A percentile compares a stretch with the other conserved stretches of the same genome.
These are phyloP conservation scores for Gossypium laxum DNA, from an alignment of 441 rosid genomes.

Conservation along the genomic window DNA sequence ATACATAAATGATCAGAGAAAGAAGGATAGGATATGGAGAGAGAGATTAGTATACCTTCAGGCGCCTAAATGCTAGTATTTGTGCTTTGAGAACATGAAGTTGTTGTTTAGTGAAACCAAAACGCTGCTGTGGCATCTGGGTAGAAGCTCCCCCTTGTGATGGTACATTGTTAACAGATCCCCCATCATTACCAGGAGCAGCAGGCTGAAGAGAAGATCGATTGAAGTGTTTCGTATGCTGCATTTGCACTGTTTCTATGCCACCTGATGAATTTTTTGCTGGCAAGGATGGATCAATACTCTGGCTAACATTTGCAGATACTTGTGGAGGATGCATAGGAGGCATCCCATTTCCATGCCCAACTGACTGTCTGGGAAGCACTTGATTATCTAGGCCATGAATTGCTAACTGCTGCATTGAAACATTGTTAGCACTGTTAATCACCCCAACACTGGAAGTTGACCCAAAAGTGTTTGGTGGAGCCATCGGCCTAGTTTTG, in stretches of 20 bases:
- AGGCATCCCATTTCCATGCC: slow-evolving; percentile 59
- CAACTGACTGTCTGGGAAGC: slow-evolving; percentile 45
- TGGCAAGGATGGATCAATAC: slow-evolving; percentile 45
- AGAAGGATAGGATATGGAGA: slow-evolving; percentile 10
- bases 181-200: slow-evolving; percentile 40
- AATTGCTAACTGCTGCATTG: slow-evolving; percentile 49
- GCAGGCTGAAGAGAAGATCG: slow-evolving; percentile 48
- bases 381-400: slow-evolving; percentile 62
- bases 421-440: slow-evolving; percentile 33
- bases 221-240: slow-evolving; percentile 54
- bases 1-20: not conserved
- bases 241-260: slow-evolving; percentile 54
- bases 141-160: slow-evolving; percentile 46
- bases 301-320: slow-evolving; percentile 41
- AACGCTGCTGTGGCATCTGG: slow-evolving; percentile 45
- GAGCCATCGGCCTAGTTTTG: slow-evolving; percentile 46
- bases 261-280: slow-evolving; percentile 37
- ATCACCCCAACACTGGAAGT: slow-evolving; percentile 45
- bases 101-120: slow-evolving; percentile 85
- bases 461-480: slow-evolving; percentile 43
- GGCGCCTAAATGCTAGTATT: slow-evolving; percentile 87
- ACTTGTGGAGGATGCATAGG: slow-evolving; percentile 62
- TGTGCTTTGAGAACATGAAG: slow-evolving; percentile 97
- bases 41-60: slow-evolving; percentile 49
- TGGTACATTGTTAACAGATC: slow-evolving; percentile 29